Conservation (phyloP, 2,329 filamentous ascomycete species). For the Monosporascus sp. region DNA sequence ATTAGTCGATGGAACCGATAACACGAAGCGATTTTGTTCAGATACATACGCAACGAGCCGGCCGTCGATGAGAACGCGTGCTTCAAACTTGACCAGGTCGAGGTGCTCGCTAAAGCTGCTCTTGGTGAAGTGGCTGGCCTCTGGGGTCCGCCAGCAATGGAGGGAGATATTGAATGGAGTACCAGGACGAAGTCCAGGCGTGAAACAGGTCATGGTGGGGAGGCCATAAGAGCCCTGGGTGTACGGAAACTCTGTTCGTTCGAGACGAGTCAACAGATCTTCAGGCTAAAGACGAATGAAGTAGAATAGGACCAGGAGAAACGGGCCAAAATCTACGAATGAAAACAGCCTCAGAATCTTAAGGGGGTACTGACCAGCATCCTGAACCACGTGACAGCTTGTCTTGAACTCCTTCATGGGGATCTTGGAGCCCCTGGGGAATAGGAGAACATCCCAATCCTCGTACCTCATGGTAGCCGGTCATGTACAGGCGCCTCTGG, state of each 20-base stretch:
- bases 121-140: slow-evolving; percentile 52
- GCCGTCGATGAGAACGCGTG: slow-evolving; percentile 65
- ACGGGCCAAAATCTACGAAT: not conserved
- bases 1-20: not conserved
- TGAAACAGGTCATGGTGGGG: slow-evolving; percentile 67
- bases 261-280: slow-evolving; percentile 3
- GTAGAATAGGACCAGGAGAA: not conserved
- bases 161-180: slow-evolving; percentile 66
- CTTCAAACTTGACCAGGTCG: slow-evolving; percentile 57
- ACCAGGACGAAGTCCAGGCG: slow-evolving; percentile 57
- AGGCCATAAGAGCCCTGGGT: slow-evolving; percentile 43
- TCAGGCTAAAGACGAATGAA: not conserved
- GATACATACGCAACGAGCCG: slow-evolving; percentile 51
- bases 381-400: slow-evolving; percentile 63
- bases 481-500: slow-evolving; percentile 13
- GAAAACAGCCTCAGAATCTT: no score
- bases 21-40: not conserved
- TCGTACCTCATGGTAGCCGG: slow-evolving; percentile 67
- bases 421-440: slow-evolving; percentile 59
- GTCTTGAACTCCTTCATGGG: slow-evolving; percentile 81
- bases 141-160: slow-evolving; percentile 65
- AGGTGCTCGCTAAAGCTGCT: slow-evolving; percentile 47
- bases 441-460: slow-evolving; percentile 81
- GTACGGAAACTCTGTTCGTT: slow-evolving; percentile 44
- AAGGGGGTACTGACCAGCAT: slow-evolving; percentile 32